phyloP scores from a whole-genome alignment of 225 moss, liverwort and hornwort species.

The Pseudoscleropodium purum region DNA sequence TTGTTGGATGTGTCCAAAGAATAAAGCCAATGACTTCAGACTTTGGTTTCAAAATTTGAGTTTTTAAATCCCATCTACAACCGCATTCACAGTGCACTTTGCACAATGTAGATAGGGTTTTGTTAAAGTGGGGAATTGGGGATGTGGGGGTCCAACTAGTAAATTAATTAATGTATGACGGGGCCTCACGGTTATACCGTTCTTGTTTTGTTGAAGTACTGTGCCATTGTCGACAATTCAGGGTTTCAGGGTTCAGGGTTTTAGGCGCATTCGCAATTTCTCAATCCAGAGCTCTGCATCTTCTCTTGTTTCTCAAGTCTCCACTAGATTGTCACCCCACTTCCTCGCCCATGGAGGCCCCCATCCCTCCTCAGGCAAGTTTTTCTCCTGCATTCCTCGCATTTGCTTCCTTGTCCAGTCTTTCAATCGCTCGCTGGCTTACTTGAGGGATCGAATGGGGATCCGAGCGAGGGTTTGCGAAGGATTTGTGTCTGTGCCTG shows the following conservation, averaged over 20 bases:
- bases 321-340: background rate
- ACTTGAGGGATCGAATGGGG: background rate
- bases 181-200: too few species aligned
- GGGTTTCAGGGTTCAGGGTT: background rate
- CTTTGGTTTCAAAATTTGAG: too few species aligned
- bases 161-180: too few species aligned
- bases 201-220: background rate
- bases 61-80: too few species aligned
- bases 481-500: background rate
- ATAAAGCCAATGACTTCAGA: too few species aligned
- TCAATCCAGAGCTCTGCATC: background rate
- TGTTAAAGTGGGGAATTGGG: too few species aligned
- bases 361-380: background rate
- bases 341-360: conserved; percentile 4
- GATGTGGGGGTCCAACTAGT: too few species aligned
- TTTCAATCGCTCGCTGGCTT: background rate
- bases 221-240: background rate
- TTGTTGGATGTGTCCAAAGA: too few species aligned
- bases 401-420: background rate
- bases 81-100: too few species aligned
- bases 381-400: background rate
- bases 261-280: background rate
- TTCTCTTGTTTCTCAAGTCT: background rate
- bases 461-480: background rate
- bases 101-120: too few species aligned